Evolutionary conservation across 352 stramenopile genomes (phyloP).

Genomic region (Globisporangium spinosum): DNA sequence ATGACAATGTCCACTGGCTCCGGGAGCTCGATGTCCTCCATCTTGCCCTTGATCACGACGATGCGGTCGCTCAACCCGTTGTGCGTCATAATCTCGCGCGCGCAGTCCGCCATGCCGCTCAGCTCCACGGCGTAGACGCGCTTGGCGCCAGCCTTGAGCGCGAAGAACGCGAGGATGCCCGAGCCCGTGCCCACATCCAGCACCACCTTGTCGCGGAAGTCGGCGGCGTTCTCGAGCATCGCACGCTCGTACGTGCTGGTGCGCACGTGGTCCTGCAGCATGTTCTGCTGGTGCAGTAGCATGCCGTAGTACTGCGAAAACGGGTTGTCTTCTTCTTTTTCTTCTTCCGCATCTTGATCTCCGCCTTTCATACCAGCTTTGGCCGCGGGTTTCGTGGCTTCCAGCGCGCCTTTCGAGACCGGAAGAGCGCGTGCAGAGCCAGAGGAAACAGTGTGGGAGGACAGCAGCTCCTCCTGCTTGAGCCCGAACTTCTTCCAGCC

Average conservation of each 20-base stretch:
- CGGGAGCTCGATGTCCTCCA: slow-evolving; percentile 95
- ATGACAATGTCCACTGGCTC: slow-evolving; percentile 98
- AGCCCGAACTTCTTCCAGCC: slow-evolving; percentile 27
- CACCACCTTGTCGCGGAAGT: slow-evolving; percentile 97
- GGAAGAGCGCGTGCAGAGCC: neutral
- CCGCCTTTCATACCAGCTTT: neutral
- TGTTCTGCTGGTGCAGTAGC: slow-evolving; percentile 99
- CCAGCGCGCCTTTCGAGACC: neutral
- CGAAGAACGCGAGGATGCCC: slow-evolving; percentile 99
- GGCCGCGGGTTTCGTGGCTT: neutral
- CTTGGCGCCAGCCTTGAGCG: slow-evolving; percentile 94
- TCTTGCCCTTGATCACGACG: slow-evolving; percentile 95
- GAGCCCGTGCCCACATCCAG: slow-evolving; percentile 99
- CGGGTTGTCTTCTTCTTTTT: slow-evolving; percentile 78
- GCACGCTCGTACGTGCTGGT: slow-evolving; percentile 98
- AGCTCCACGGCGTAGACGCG: slow-evolving; percentile 95
- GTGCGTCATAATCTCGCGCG: slow-evolving; percentile 89
- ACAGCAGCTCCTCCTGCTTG: slow-evolving; percentile 29
- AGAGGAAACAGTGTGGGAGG: neutral
- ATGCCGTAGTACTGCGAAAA: slow-evolving; percentile 94
- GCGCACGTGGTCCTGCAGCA: slow-evolving; percentile 98
- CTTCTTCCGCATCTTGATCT: slow-evolving; percentile 22
- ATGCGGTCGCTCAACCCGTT: slow-evolving; percentile 96
- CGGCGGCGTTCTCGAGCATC: slow-evolving; percentile 93
- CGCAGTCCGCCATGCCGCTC: slow-evolving; percentile 97